phyloP scores from a whole-genome alignment of 257 asterid genomes.

The Plantago ovata region DNA sequence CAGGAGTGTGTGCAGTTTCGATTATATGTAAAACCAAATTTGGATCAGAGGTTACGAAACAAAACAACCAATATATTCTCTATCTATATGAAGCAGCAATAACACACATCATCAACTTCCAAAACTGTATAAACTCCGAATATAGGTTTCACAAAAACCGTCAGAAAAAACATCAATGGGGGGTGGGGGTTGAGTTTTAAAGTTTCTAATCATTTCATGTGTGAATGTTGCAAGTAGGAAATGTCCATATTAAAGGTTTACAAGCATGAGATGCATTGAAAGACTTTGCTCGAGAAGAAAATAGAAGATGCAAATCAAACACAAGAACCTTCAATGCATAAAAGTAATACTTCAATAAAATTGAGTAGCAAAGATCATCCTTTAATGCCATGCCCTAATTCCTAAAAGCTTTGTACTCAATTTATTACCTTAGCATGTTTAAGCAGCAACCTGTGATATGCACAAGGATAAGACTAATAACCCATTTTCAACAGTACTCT shows the following conservation, averaged over 20 bases:
- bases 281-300: too few relatives aligned
- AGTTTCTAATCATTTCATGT: neutral
- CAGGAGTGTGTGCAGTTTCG: too few relatives aligned
- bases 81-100: conserved; percentile 22
- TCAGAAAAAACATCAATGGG: conserved; percentile 9
- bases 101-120: conserved; percentile 24
- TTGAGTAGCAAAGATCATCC: neutral
- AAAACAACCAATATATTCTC: conserved; percentile 20
- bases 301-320: neutral
- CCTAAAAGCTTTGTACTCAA: neutral
- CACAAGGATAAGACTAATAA: too few relatives aligned
- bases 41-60: too few relatives aligned
- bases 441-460: conserved; percentile 45
- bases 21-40: too few relatives aligned
- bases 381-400: neutral
- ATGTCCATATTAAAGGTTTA: too few relatives aligned
- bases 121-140: conserved; percentile 12
- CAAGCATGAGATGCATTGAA: neutral
- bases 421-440: conserved; percentile 27
- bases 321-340: neutral
- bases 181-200: too few relatives aligned
- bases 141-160: conserved; percentile 26
- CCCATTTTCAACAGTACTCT: too few relatives aligned
- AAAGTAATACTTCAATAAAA: neutral
- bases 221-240: neutral